A percentile compares a stretch with the other conserved stretches of the same genome.
Evolutionary conservation across 1,139 yeast genomes (phyloP).

Genomic region (Pichia sp.): DNA sequence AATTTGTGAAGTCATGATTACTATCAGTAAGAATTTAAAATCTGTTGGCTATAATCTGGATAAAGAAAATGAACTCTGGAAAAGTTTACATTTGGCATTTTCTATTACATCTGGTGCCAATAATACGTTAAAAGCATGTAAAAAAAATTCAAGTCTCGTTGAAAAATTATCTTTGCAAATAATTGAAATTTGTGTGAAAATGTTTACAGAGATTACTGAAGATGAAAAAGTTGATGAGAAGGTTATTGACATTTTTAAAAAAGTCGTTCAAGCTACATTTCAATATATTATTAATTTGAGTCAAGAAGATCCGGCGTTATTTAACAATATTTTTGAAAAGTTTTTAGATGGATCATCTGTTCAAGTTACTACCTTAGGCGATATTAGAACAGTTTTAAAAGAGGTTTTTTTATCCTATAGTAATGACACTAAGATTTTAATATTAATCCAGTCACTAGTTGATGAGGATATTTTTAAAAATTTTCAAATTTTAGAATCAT

Average conservation of each 20-base stretch:
- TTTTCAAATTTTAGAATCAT: slow-evolving; percentile 35
- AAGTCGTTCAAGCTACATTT: slow-evolving; percentile 47
- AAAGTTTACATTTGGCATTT: slow-evolving; percentile 35
- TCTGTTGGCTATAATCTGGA: slow-evolving; percentile 1
- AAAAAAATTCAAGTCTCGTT: slow-evolving; percentile 15
- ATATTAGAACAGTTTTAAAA: slow-evolving; percentile 53
- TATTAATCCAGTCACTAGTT: slow-evolving; percentile 47
- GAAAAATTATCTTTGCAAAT: slow-evolving; percentile 23
- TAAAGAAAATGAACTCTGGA: slow-evolving; percentile 26
- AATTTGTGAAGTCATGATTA: slow-evolving; percentile 17
- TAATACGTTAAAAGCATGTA: background rate
- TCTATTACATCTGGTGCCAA: slow-evolving; percentile 29
- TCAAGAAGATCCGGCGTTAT: slow-evolving; percentile 30
- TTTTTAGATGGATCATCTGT: slow-evolving; percentile 39
- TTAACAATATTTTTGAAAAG: slow-evolving; percentile 44
- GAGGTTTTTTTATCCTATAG: slow-evolving; percentile 61
- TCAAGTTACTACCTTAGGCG: slow-evolving; percentile 43
- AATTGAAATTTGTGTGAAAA: slow-evolving; percentile 25
- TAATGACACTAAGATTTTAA: slow-evolving; percentile 54
- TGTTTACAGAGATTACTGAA: slow-evolving; percentile 28
- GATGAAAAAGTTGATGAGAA: slow-evolving; percentile 6
- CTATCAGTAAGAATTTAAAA: slow-evolving; percentile 21
- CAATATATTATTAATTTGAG: slow-evolving; percentile 39
- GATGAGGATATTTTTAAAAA: slow-evolving; percentile 47
- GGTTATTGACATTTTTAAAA: slow-evolving; percentile 33